These are phyloP conservation scores for Astrocystis sublimbata DNA, from an alignment of 495 filamentous ascomycete species.

Conservation along the genomic window DNA sequence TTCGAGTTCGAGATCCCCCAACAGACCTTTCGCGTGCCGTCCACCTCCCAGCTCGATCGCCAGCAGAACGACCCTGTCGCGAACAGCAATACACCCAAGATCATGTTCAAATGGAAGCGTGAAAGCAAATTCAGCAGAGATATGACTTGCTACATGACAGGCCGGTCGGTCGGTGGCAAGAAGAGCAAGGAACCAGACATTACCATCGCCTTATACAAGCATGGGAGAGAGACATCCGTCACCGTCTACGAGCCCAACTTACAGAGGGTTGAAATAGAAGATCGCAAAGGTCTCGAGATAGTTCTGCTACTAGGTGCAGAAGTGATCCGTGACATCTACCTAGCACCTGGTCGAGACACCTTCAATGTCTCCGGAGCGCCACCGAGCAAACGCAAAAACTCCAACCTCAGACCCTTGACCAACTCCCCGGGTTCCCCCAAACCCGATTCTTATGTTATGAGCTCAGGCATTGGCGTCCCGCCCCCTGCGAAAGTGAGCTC, in stretches of 20 bases:
- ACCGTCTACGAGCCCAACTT: slow-evolving; percentile 94
- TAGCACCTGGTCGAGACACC: slow-evolving; percentile 62
- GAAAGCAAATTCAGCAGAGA: slow-evolving; percentile 82
- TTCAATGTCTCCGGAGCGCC: slow-evolving; percentile 72
- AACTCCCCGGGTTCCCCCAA: slow-evolving; percentile 19
- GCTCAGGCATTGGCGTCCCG: slow-evolving; percentile 22
- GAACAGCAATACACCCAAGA: slow-evolving; percentile 71
- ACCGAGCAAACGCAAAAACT: slow-evolving; percentile 42
- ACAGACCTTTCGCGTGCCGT: slow-evolving; percentile 78
- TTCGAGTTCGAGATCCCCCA: slow-evolving; percentile 96
- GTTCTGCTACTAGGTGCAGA: slow-evolving; percentile 79
- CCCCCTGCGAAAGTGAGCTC: slow-evolving; percentile 20
- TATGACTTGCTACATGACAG: slow-evolving; percentile 77
- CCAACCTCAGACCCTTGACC: slow-evolving; percentile 44
- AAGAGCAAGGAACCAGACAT: slow-evolving; percentile 93
- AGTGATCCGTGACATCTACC: slow-evolving; percentile 86
- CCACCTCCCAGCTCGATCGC: slow-evolving; percentile 72
- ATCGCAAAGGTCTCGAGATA: slow-evolving; percentile 90
- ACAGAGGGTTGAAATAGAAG: slow-evolving; percentile 86
- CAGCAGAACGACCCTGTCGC: slow-evolving; percentile 66
- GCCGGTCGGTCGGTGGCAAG: slow-evolving; percentile 68
- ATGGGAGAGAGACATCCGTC: slow-evolving; percentile 48
- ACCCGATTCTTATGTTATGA: slow-evolving; percentile 26
- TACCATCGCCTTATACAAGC: slow-evolving; percentile 78
- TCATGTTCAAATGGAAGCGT: slow-evolving; percentile 88